Conservation (phyloP, 1,284 basidiomycete genomes). For the Puccinia sorghi region DNA sequence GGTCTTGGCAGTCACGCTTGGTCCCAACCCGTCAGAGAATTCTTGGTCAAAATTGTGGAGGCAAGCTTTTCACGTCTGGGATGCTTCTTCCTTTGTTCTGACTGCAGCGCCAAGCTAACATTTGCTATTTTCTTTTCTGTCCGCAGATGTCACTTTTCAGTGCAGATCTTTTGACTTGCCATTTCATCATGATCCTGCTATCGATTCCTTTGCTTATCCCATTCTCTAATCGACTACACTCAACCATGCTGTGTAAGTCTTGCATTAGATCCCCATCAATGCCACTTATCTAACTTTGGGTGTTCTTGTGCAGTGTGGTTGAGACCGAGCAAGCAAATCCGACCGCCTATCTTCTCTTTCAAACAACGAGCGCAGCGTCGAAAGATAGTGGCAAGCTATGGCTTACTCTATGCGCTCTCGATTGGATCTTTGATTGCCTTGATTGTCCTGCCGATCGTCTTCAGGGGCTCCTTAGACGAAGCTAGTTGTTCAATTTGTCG, state of each 20-base stretch:
- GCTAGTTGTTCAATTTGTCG: conserved; percentile 46
- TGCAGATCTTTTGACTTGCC: conserved; percentile 57
- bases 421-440: conserved; percentile 44
- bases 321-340: conserved; percentile 83
- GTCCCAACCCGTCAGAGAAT: conserved; percentile 91
- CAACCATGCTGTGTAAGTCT: conserved; percentile 74
- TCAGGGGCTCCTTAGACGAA: conserved; percentile 44
- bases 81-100: no score
- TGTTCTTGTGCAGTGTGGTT: conserved; percentile 68
- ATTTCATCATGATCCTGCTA: conserved; percentile 72
- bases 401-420: conserved; percentile 40
- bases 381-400: conserved; percentile 64
- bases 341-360: conserved; percentile 85
- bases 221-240: conserved; percentile 81
- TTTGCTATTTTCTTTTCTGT: not conserved
- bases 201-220: conserved; percentile 80
- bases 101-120: not conserved
- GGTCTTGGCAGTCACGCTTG: conserved; percentile 81
- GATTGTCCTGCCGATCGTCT: conserved; percentile 46
- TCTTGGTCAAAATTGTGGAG: conserved; percentile 93
- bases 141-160: conserved; percentile 49
- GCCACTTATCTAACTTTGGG: conserved; percentile 49
- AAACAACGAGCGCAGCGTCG: conserved; percentile 82
- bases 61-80: conserved; percentile 7
- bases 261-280: conserved; percentile 49